phyloP scores from a whole-genome alignment of 2,329 filamentous ascomycete species.

The Ascosphaera apis region DNA sequence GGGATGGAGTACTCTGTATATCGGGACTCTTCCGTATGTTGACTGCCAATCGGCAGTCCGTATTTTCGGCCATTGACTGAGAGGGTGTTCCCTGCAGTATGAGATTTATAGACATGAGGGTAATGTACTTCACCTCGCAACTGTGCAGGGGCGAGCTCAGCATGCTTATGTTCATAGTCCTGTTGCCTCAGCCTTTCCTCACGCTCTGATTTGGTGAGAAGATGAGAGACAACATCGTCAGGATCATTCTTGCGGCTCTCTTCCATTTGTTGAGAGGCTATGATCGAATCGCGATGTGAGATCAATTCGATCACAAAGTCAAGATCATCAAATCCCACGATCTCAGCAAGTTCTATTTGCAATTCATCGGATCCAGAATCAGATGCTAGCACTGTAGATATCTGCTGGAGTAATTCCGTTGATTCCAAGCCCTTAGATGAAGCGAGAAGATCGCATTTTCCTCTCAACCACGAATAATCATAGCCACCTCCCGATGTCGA shows the following conservation, averaged over 20 bases:
- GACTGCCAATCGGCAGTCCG: constrained; percentile 52
- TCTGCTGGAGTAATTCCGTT: constrained; percentile 51
- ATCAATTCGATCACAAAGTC: constrained; percentile 88
- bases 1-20: constrained; percentile 85
- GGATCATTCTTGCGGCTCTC: constrained; percentile 17
- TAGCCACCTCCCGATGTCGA: constrained; percentile 18
- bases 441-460: constrained; percentile 45
- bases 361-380: constrained; percentile 57
- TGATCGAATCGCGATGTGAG: constrained; percentile 46
- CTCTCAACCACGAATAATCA: constrained; percentile 45
- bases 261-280: constrained; percentile 15
- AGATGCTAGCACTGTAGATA: constrained; percentile 50
- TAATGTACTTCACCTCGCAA: constrained; percentile 52
- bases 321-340: constrained; percentile 79
- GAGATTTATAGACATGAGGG: constrained; percentile 75
- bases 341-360: constrained; percentile 73
- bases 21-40: constrained; percentile 45
- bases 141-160: constrained; percentile 45
- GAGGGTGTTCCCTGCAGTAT: constrained; percentile 67
- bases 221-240: constrained; percentile 22
- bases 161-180: constrained; percentile 66
- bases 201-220: constrained; percentile 55
- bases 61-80: constrained; percentile 64
- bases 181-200: constrained; percentile 53
- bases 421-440: constrained; percentile 41